These are phyloP conservation scores for Carallia pectinifolia DNA, from an alignment of 345 rosid species.

Conservation along the genomic window DNA sequence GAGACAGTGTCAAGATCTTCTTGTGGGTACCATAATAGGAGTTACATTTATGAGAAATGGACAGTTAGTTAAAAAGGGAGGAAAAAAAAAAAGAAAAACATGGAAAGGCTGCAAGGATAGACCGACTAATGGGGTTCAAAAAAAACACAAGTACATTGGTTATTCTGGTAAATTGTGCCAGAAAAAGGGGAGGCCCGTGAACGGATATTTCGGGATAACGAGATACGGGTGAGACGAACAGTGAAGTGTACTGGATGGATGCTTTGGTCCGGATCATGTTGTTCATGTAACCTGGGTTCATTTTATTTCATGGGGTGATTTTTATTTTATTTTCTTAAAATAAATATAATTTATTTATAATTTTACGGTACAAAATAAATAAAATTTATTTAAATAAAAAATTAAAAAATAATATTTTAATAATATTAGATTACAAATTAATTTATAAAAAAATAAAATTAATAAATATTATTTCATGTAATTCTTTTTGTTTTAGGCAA, in stretches of 20 bases:
- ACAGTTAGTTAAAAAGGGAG: not conserved
- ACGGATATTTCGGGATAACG: conserved; percentile 6
- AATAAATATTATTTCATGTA: too few species aligned
- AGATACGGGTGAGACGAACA: not conserved
- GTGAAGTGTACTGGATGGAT: not conserved
- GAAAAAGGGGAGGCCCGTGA: conserved; percentile 8
- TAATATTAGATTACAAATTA: too few species aligned
- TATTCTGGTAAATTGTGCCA: not conserved
- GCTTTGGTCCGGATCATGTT: not conserved
- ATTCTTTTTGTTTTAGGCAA: too few species aligned
- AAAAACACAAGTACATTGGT: not conserved
- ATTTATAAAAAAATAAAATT: too few species aligned
- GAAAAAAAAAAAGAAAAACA: too few species aligned
- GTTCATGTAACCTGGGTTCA: not conserved
- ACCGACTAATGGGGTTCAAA: not conserved
- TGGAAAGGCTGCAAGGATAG: not conserved
- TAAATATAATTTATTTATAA: too few species aligned
- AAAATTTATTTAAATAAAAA: too few species aligned
- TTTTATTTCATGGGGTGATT: too few species aligned
- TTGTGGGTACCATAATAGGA: not conserved
- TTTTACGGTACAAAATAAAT: too few species aligned
- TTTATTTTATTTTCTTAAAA: too few species aligned
- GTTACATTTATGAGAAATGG: conserved; percentile 21
- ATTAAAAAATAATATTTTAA: too few species aligned
- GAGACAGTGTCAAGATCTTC: not conserved